Evolutionary conservation across 1,284 basidiomycete species (phyloP), one percentile per base, ranked within the genome.

Genomic region (Rhizopogon hawkerae): DNA sequence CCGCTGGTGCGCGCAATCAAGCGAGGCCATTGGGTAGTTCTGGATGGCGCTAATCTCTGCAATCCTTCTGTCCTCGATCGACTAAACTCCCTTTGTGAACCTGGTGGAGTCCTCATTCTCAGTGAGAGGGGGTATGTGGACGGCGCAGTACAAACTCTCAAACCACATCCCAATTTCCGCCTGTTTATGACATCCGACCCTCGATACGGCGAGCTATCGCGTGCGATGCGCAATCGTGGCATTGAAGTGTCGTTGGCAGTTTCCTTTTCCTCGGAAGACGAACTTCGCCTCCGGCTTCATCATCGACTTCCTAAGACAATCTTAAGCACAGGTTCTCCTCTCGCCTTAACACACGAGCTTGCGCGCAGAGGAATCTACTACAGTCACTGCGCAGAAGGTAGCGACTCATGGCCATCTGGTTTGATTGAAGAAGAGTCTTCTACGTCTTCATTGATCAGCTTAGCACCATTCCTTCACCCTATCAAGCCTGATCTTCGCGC

Each of bases 161-260:
- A 68, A 23, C 94, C 96, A 1, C 93, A 98, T 65, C 78, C 86
- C 1, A 73, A 86, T 58, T 99, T 99, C 71, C 79, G 94, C 31
- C 73, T 99, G 7, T 89, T 98, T 68, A 96, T 99, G 92, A 83
- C 85, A 3, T 82, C 96, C 50, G 91, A 99, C 62, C 87, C 92
- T 16, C 81, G 84, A 53, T 78, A 88, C 56, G 97, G 96, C 43
- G 96, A 99, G 68, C 74, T 99, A 8, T 98, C 95, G 5, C 78
- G 96, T 35, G 96, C 96, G 1, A 99, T 99, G 96, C 83, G 96
- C 36, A 99, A 99, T 66, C 84, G 96, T 56, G 96, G 95, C 33
- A 76, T 98, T 37, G 96, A 99, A 66, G 78, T 98, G 34, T 78
- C 76, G 23, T 59, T 89, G 33, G 52, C 73, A 11, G 48, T 60